A percentile compares a stretch with the other conserved stretches of the same genome.
Evolutionary conservation across 2,329 filamentous ascomycete genomes (phyloP).

Genomic region (Calonectria multiphialidica): DNA sequence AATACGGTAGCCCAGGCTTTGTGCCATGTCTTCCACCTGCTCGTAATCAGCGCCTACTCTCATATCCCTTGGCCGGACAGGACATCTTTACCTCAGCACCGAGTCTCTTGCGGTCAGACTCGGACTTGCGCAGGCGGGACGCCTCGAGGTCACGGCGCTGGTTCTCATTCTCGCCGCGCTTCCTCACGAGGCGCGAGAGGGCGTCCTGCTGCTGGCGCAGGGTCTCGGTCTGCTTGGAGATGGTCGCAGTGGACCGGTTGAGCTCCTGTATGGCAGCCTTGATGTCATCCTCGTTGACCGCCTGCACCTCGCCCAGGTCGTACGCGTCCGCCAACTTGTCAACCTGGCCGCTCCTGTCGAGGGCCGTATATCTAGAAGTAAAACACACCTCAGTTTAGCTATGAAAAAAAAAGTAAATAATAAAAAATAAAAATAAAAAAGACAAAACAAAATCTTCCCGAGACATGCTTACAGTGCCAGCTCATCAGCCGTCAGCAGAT

Average conservation of each 20-base stretch:
- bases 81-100: slow-evolving; percentile 53
- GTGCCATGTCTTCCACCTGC: slow-evolving; percentile 62
- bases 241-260: slow-evolving; percentile 72
- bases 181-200: slow-evolving; percentile 63
- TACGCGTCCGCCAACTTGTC: slow-evolving; percentile 58
- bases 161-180: slow-evolving; percentile 44
- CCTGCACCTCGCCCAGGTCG: slow-evolving; percentile 61
- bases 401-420: background rate
- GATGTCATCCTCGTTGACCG: slow-evolving; percentile 71
- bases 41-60: background rate
- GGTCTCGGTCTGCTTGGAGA: slow-evolving; percentile 72
- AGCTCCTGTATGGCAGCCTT: slow-evolving; percentile 72
- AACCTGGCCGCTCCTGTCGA: slow-evolving; percentile 62
- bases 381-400: slow-evolving; percentile 21
- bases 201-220: slow-evolving; percentile 73
- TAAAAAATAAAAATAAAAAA: background rate
- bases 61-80: background rate
- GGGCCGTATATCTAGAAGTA: slow-evolving; percentile 59
- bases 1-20: slow-evolving; percentile 59
- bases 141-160: slow-evolving; percentile 47
- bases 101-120: slow-evolving; percentile 56
- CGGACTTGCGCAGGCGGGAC: slow-evolving; percentile 44
- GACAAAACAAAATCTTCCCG: background rate
- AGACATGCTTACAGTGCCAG: slow-evolving; percentile 60
- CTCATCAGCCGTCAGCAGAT: slow-evolving; percentile 67